phyloP scores from a whole-genome alignment of 228 moss, liverwort and hornwort genomes.

The Sphagnum fallax region DNA sequence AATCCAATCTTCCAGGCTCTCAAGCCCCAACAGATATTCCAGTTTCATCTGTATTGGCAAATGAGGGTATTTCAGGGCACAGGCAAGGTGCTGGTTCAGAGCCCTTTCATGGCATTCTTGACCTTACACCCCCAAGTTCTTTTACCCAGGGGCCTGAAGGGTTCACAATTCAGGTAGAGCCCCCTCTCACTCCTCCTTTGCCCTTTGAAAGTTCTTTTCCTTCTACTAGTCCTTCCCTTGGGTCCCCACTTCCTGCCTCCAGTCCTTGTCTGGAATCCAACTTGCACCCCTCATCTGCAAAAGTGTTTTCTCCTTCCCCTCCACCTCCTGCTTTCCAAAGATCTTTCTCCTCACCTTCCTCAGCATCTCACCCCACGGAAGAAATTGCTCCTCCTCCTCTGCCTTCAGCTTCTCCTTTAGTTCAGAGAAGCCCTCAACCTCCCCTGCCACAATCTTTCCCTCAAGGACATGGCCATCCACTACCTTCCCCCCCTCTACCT shows the following conservation, averaged over 20 bases:
- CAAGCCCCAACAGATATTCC: neutral
- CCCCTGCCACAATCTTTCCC: conserved; percentile 21
- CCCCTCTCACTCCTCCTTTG: neutral
- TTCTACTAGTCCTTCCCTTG: neutral
- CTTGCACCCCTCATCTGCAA: neutral
- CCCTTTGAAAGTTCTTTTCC: neutral
- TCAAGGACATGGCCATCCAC: conserved; percentile 3
- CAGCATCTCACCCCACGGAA: conserved; percentile 3
- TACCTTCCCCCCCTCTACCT: conserved; percentile 21
- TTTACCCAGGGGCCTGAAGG: neutral
- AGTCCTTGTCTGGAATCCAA: neutral
- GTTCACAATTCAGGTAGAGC: too few relatives aligned
- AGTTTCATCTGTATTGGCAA: neutral
- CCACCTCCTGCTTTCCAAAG: conserved; percentile 8
- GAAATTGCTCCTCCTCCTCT: conserved; percentile 15
- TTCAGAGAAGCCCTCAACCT: conserved; percentile 10
- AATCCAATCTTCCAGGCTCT: neutral
- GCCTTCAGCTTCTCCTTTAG: conserved; percentile 11
- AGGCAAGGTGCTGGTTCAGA: too few relatives aligned
- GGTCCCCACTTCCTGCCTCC: neutral
- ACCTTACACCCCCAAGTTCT: neutral
- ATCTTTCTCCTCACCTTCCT: conserved; percentile 3
- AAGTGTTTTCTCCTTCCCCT: conserved; percentile 5
- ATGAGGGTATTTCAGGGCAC: too few relatives aligned
- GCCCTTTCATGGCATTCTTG: neutral